Conservation (phyloP, 2,329 filamentous ascomycete species). For the Macroventuria anomochaeta region DNA sequence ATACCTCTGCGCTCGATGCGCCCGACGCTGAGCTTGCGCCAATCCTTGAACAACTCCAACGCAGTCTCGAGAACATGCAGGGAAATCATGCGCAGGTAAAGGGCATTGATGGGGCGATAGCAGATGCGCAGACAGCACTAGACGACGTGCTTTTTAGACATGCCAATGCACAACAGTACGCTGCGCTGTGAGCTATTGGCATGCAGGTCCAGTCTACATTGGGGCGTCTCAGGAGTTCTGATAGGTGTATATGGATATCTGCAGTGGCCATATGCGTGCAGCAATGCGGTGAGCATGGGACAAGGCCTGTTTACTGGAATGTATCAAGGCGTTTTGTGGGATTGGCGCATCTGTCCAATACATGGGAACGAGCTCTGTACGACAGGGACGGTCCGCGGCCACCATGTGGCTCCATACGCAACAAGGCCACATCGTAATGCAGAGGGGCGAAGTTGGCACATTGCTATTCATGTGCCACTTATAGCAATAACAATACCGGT, state of each 20-base stretch:
- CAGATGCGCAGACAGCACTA: conserved; percentile 39
- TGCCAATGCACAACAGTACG: conserved; percentile 41
- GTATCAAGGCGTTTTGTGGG: conserved; percentile 25
- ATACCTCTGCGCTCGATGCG: conserved; percentile 33
- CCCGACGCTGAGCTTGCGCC: conserved; percentile 42
- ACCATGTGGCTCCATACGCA: conserved; percentile 1
- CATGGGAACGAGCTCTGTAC: conserved; percentile 13
- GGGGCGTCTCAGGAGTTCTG: conserved; percentile 24
- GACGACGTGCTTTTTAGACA: conserved; percentile 46
- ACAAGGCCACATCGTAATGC: conserved; percentile 2
- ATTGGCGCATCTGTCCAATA: conserved; percentile 33
- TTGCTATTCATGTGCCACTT: conserved; percentile 1
- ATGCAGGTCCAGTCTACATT: conserved; percentile 34
- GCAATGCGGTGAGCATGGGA: conserved; percentile 24
- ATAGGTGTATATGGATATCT: conserved; percentile 29
- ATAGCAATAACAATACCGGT: conserved; percentile 25
- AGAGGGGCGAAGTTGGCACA: background rate
- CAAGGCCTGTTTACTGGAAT: conserved; percentile 24
- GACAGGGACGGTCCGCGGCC: conserved; percentile 20
- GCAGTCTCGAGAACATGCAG: conserved; percentile 49
- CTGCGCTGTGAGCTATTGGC: conserved; percentile 39
- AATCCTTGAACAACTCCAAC: conserved; percentile 47
- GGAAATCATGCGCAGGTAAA: conserved; percentile 47
- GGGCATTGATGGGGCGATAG: conserved; percentile 42
- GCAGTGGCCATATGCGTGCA: conserved; percentile 12